Conservation (phyloP, 768 basidiomycete species). For the Mycena rebaudengoi region DNA sequence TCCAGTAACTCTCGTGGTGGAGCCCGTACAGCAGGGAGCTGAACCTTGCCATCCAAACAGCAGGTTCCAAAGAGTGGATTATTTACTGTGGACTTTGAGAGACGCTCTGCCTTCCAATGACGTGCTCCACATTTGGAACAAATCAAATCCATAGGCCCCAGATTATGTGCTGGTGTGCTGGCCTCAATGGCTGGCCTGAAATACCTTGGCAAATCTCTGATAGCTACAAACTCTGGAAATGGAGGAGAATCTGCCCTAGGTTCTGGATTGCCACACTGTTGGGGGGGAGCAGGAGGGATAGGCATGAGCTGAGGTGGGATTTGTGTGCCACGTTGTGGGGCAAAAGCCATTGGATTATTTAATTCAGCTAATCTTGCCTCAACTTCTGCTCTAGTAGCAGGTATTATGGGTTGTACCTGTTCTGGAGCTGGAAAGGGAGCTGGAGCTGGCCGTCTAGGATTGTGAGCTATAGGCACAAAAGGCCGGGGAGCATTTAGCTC, state of each 20-base stretch:
- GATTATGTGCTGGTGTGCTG: slow-evolving; percentile 8
- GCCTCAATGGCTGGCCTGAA: background rate
- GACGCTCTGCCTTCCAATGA: slow-evolving; percentile 44
- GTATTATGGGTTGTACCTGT: too few species aligned
- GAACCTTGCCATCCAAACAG: slow-evolving; percentile 45
- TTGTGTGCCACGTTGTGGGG: too few species aligned
- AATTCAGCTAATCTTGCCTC: too few species aligned
- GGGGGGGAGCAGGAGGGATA: too few species aligned
- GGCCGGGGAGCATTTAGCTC: too few species aligned
- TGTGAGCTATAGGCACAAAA: too few species aligned
- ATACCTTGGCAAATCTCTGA: background rate
- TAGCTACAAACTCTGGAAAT: background rate
- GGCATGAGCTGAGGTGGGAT: too few species aligned
- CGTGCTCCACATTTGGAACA: slow-evolving; percentile 44
- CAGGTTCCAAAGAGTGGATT: slow-evolving; percentile 43
- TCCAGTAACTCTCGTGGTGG: slow-evolving; percentile 33
- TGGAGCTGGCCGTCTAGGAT: too few species aligned
- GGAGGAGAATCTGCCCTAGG: too few species aligned
- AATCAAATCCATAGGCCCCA: slow-evolving; percentile 44
- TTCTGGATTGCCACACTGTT: background rate
- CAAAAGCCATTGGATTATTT: too few species aligned
- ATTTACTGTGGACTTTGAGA: slow-evolving; percentile 18
- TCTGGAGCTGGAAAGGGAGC: too few species aligned
- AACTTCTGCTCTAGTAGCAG: too few species aligned
- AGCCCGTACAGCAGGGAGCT: slow-evolving; percentile 29